Conservation (phyloP, 306 rosid species). For the Quercus agrifolia region DNA sequence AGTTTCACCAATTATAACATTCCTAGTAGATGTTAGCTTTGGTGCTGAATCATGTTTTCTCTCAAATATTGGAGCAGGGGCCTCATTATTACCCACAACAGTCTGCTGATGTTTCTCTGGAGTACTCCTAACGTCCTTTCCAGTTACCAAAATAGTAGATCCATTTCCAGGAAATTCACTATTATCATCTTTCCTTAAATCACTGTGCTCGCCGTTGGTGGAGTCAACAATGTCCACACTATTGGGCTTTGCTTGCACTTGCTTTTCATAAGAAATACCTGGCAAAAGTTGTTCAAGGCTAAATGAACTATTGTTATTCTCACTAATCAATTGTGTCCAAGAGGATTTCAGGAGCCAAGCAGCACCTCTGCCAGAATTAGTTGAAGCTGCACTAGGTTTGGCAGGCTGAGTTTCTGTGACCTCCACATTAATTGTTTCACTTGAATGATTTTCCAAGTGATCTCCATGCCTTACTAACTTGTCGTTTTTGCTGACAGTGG, state of each 20-base stretch:
- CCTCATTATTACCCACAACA: constrained; percentile 11
- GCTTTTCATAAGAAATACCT: constrained; percentile 35
- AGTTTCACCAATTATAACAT: constrained; percentile 42
- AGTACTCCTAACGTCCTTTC: constrained; percentile 1
- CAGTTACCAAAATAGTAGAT: constrained; percentile 10
- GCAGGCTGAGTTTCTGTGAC: constrained; percentile 35
- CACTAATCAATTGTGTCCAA: constrained; percentile 72
- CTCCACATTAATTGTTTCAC: constrained; percentile 2
- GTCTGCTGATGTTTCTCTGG: constrained; percentile 27
- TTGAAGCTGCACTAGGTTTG: constrained; percentile 16
- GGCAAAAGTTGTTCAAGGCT: constrained; percentile 63
- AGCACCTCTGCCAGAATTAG: constrained; percentile 56
- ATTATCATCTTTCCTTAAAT: constrained; percentile 16
- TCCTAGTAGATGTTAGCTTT: constrained; percentile 24
- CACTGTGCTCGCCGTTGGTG: constrained; percentile 21
- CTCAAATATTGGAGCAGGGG: constrained; percentile 25
- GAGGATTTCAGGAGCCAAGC: constrained; percentile 71
- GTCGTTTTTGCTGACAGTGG: constrained; percentile 17
- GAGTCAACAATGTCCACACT: constrained; percentile 17
- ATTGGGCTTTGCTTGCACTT: constrained; percentile 16
- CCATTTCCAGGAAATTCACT: constrained; percentile 17
- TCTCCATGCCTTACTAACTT: constrained; percentile 13
- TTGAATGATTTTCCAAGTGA: not conserved
- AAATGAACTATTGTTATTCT: constrained; percentile 39
- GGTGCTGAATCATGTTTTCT: constrained; percentile 26